These are phyloP conservation scores for Trypanosoma lewisi DNA, from an alignment of 208 protist species.

Conservation along the genomic window DNA sequence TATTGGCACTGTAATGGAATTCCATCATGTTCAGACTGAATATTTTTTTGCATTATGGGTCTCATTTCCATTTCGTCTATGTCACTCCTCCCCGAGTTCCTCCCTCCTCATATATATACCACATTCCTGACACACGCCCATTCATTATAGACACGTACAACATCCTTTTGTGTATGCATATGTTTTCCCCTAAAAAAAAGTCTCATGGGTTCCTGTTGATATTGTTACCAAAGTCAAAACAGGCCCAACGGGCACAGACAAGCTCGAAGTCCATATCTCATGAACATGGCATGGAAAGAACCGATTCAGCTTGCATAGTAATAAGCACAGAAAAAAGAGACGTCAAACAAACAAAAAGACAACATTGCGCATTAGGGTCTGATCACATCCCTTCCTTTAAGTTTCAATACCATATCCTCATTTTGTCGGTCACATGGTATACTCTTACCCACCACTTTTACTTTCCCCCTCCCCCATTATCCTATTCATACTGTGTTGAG, in stretches of 20 bases:
- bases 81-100: background rate
- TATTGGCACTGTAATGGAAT: no score
- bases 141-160: no score
- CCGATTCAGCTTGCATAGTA: no score
- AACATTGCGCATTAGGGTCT: background rate
- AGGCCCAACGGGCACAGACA: background rate
- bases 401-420: background rate
- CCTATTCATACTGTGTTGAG: constrained; percentile 19
- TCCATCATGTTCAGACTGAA: background rate
- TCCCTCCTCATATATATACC: background rate
- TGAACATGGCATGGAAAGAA: background rate
- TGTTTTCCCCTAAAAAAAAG: no score
- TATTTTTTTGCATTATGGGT: constrained; percentile 3
- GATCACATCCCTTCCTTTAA: background rate
- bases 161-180: no score
- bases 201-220: constrained; percentile 4
- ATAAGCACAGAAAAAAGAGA: background rate
- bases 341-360: background rate
- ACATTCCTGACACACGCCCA: background rate
- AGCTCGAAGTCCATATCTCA: background rate
- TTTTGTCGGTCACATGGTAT: no score
- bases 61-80: background rate
- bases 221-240: constrained; percentile 27
- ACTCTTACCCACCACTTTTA: no score
- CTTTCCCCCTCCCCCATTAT: no score